phyloP scores from a whole-genome alignment of 1,284 basidiomycete species.

The Psilocybe mexicana region DNA sequence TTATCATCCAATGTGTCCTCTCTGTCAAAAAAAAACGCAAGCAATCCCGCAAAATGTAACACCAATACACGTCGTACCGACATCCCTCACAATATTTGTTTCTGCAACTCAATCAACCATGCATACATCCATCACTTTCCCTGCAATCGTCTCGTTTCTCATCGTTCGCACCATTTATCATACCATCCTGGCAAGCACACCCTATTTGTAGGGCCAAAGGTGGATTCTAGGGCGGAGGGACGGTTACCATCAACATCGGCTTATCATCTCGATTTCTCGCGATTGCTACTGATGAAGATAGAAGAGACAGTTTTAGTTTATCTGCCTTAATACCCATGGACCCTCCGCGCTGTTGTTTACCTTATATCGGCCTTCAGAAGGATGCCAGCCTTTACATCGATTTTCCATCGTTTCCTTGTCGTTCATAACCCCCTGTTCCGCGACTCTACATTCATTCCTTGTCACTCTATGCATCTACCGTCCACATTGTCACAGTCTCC shows the following conservation, averaged over 20 bases:
- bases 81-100: constrained; percentile 59
- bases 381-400: constrained; percentile 24
- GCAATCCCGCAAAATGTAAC: constrained; percentile 74
- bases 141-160: constrained; percentile 53
- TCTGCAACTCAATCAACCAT: constrained; percentile 61
- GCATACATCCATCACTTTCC: constrained; percentile 73
- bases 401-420: constrained; percentile 23
- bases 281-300: constrained; percentile 33
- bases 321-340: constrained; percentile 34
- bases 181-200: constrained; percentile 48
- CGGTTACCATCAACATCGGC: constrained; percentile 24
- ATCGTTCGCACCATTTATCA: constrained; percentile 43
- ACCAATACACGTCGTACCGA: constrained; percentile 68
- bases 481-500: constrained; percentile 28
- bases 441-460: constrained; percentile 41
- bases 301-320: constrained; percentile 44
- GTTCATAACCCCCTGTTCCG: constrained; percentile 25
- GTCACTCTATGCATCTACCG: constrained; percentile 42
- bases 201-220: constrained; percentile 37
- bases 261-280: constrained; percentile 22
- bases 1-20: constrained; percentile 34
- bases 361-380: constrained; percentile 21
- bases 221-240: constrained; percentile 28
- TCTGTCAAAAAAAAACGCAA: constrained; percentile 39
- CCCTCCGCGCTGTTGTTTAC: constrained; percentile 27